These are phyloP conservation scores for Phaseolus lunatus DNA, from an alignment of 306 rosid species.

Conservation along the genomic window DNA sequence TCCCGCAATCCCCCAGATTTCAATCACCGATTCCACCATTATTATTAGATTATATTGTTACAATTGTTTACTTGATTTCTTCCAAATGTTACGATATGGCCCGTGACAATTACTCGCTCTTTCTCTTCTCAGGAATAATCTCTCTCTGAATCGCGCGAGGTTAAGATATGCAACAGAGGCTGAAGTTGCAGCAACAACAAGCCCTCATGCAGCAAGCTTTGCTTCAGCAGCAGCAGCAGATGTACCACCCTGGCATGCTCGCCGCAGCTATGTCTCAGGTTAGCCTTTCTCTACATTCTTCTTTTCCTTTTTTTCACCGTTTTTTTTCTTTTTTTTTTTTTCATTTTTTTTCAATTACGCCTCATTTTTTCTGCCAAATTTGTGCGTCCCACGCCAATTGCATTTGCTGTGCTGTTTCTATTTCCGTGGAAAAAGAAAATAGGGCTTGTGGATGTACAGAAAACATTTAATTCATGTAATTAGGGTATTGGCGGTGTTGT, in stretches of 20 bases:
- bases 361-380: neutral
- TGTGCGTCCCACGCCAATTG: neutral
- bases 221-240: constrained; percentile 78
- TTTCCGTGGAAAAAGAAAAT: neutral
- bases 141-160: constrained; percentile 31
- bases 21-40: constrained; percentile 30
- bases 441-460: neutral
- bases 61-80: neutral
- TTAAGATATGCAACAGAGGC: constrained; percentile 69
- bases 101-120: neutral
- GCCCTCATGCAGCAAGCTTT: constrained; percentile 80
- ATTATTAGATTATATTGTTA: neutral
- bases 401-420: neutral
- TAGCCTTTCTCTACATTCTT: neutral
- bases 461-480: neutral
- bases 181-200: constrained; percentile 71
- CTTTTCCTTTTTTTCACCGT: neutral
- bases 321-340: neutral
- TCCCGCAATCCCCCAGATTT: neutral
- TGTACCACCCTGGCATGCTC: constrained; percentile 80
- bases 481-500: constrained; percentile 16
- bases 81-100: constrained; percentile 2
- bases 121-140: constrained; percentile 36
- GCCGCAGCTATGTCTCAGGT: constrained; percentile 85
- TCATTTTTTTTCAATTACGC: neutral